These are phyloP conservation scores for Epichloe baconii DNA, from an alignment of 2,329 filamentous ascomycete species.

Conservation along the genomic window DNA sequence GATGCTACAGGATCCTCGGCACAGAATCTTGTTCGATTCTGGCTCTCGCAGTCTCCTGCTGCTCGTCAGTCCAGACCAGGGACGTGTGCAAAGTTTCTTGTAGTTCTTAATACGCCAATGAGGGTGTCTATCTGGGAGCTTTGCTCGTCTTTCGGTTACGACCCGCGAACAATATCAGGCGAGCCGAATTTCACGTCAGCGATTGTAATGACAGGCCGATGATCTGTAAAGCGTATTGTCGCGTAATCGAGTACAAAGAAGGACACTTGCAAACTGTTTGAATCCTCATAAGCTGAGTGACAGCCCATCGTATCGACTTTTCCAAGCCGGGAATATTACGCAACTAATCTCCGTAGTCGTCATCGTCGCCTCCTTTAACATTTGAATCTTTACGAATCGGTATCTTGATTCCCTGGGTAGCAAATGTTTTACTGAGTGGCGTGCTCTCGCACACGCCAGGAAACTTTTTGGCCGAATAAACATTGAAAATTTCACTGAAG, in stretches of 20 bases:
- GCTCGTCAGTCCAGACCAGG: no score
- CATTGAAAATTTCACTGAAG: slow-evolving; percentile 82
- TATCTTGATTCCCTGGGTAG: slow-evolving; percentile 89
- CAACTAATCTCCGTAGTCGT: slow-evolving; percentile 26
- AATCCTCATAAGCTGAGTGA: not conserved
- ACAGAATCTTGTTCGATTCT: no score
- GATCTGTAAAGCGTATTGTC: no score
- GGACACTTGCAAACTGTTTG: no score
- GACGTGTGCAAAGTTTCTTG: no score
- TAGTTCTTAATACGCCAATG: no score
- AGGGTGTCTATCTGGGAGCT: no score
- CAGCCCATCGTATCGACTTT: not conserved
- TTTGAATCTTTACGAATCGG: slow-evolving; percentile 81
- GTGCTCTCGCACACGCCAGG: slow-evolving; percentile 95
- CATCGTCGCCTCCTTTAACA: slow-evolving; percentile 37
- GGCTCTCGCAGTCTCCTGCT: no score
- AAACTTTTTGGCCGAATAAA: slow-evolving; percentile 98
- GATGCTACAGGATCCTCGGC: no score
- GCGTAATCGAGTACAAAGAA: no score
- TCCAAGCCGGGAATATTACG: not conserved
- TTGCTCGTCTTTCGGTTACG: no score
- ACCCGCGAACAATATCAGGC: no score
- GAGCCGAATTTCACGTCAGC: not conserved
- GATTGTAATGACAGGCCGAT: not conserved
- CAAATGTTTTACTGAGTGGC: slow-evolving; percentile 80